Base-by-base conservation (phyloP, 306 rosid species). In the Trifolium dubium region DNA sequence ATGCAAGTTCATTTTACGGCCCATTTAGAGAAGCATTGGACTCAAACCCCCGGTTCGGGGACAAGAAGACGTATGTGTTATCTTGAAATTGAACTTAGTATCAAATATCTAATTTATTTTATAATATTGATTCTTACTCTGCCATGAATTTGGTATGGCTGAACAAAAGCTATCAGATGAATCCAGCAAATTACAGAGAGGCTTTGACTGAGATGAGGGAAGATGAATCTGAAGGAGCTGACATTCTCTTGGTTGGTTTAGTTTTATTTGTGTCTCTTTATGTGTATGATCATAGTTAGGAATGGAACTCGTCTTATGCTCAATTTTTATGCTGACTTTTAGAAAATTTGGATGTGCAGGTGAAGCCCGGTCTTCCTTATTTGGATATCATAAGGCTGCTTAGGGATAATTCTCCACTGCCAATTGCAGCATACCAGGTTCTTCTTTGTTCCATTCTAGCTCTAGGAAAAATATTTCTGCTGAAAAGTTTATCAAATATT, bases 361-460 rank as follows among this genome's bases (percentile, higher is more conserved):
- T 94, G 63, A 94, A 94, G 77, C 99, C 99, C 10, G 99, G 95
- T 78, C 88, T 94, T 67, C 99, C 99, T 4, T 94, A 94, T 73
- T 78, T 94, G 79, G 99, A 94, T 59, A 83, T 94, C 80, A 86
- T 92, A 71, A 85, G 90, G 85, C 85, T 94, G 80, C 99, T 94
- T 49, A 85, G 93, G 74, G 92, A 92, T 80, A 89, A 78, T 76
- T 89, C 99, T 83, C 82, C 93, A 61, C 73, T 94, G 77, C 99
- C 98, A 44, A 65, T 94, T 69, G 98, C 99, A 71, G 98, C 98
- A 32, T 94, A 94, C 85, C 99, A 92, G 98, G 99, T 94, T 82
- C 47, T 68, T 69, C 56, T 47, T 75, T 39, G 37, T 3, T 56
- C 66, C 58, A 69, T 47, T 77, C 66, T 72, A 63, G 67, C 17